Evolutionary conservation across 1,139 yeast species (phyloP).

Genomic region (Insectozyma bohioensis): DNA sequence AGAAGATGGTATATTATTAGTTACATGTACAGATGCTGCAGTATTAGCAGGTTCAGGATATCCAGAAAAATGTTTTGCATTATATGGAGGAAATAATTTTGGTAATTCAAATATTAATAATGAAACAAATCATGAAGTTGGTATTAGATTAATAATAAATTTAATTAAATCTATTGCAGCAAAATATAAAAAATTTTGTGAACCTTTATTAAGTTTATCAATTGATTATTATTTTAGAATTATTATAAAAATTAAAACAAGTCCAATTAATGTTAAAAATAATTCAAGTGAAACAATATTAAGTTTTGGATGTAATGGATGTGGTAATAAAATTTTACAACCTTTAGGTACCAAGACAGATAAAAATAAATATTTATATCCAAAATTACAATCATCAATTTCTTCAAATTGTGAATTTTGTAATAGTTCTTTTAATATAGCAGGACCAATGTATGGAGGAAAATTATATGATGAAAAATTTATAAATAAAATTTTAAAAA

Average conservation of each 20-base stretch:
- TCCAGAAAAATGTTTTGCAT: conserved; percentile 93
- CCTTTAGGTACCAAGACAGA: conserved; percentile 59
- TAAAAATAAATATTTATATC: conserved; percentile 34
- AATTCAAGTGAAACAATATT: conserved; percentile 73
- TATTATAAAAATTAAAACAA: conserved; percentile 70
- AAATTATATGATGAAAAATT: conserved; percentile 68
- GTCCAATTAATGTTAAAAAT: conserved; percentile 80
- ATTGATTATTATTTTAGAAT: conserved; percentile 92
- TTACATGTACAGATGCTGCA: conserved; percentile 95
- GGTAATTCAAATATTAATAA: conserved; percentile 77
- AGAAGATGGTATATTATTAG: conserved; percentile 80
- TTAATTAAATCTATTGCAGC: conserved; percentile 84
- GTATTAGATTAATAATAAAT: conserved; percentile 77
- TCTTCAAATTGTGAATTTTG: conserved; percentile 67
- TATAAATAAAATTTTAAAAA: conserved; percentile 57
- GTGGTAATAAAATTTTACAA: conserved; percentile 72
- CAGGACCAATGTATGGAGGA: conserved; percentile 98
- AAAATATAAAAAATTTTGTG: conserved; percentile 80
- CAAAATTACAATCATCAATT: conserved; percentile 45
- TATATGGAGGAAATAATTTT: conserved; percentile 71
- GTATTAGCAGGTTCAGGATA: conserved; percentile 94
- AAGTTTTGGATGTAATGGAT: conserved; percentile 83
- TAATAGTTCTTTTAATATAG: conserved; percentile 66
- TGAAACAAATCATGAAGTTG: conserved; percentile 92
- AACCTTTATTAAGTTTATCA: conserved; percentile 79